Conservation (phyloP, 768 basidiomycete species). For the Collybia mongolica region DNA sequence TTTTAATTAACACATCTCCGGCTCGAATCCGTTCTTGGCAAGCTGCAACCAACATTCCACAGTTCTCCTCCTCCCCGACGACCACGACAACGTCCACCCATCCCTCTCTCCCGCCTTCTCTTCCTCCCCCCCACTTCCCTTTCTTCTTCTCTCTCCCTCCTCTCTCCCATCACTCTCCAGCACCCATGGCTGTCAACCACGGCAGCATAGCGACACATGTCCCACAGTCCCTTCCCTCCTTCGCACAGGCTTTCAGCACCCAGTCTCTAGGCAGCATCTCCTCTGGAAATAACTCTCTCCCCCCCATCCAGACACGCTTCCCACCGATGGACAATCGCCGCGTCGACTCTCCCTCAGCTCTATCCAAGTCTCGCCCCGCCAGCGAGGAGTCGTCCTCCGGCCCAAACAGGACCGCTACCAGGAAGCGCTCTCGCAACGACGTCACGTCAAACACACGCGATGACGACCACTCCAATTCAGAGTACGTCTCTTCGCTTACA, state of each 20-base stretch:
- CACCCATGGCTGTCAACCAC: conserved; percentile 41
- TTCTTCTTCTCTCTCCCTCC: not conserved
- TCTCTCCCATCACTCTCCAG: conserved; percentile 3
- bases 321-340: conserved; percentile 31
- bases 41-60: conserved; percentile 12
- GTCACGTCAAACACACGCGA: conserved; percentile 29
- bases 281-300: conserved; percentile 54
- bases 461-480: conserved; percentile 37
- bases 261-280: conserved; percentile 52
- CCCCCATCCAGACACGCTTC: conserved; percentile 57
- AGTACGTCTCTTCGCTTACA: conserved; percentile 37
- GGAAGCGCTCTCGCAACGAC: conserved; percentile 49
- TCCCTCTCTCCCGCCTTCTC: not conserved
- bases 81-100: conserved; percentile 3
- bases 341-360: conserved; percentile 27
- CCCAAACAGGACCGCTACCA: conserved; percentile 20
- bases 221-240: conserved; percentile 72
- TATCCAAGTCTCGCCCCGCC: conserved; percentile 19
- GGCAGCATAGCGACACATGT: conserved; percentile 42
- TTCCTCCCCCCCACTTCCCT: not conserved
- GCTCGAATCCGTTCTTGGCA: conserved; percentile 8
- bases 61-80: conserved; percentile 5
- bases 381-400: conserved; percentile 27
- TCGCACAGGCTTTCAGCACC: conserved; percentile 70
- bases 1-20: conserved; percentile 23